These are phyloP conservation scores for Tricholoma sp. DNA, from an alignment of 768 basidiomycete species.

Conservation along the genomic window DNA sequence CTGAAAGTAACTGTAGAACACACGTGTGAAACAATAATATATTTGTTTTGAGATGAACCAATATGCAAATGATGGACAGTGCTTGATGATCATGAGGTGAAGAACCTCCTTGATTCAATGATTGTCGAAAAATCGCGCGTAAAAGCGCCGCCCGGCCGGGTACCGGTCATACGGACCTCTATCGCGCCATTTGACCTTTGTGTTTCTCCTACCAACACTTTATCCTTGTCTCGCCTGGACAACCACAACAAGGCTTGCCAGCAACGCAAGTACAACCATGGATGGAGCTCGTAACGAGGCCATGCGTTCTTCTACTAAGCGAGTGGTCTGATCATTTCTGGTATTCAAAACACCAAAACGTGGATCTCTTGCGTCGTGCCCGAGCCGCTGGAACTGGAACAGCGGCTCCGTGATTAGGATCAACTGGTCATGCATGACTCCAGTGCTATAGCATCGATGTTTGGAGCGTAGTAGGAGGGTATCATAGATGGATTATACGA, in stretches of 20 bases:
- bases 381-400: not conserved
- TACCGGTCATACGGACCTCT: no score
- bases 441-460: not conserved
- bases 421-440: not conserved
- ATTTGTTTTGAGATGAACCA: not conserved
- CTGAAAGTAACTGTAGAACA: not conserved
- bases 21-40: not conserved
- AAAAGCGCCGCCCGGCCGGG: no score
- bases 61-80: not conserved
- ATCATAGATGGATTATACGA: not conserved
- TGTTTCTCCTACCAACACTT: no score
- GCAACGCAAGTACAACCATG: not conserved
- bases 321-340: not conserved
- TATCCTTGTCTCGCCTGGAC: no score
- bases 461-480: not conserved
- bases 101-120: no score
- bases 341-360: conserved; percentile 1
- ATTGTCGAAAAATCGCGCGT: no score
- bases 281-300: not conserved
- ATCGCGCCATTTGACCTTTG: no score
- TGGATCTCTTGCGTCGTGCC: conserved; percentile 1
- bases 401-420: conserved; percentile 3
- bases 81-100: not conserved
- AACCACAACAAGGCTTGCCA: not conserved
- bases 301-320: not conserved